Evolutionary conservation across 1,284 basidiomycete species (phyloP), one percentile per base, ranked within the genome.

Genomic region (Puccinia polysora): DNA sequence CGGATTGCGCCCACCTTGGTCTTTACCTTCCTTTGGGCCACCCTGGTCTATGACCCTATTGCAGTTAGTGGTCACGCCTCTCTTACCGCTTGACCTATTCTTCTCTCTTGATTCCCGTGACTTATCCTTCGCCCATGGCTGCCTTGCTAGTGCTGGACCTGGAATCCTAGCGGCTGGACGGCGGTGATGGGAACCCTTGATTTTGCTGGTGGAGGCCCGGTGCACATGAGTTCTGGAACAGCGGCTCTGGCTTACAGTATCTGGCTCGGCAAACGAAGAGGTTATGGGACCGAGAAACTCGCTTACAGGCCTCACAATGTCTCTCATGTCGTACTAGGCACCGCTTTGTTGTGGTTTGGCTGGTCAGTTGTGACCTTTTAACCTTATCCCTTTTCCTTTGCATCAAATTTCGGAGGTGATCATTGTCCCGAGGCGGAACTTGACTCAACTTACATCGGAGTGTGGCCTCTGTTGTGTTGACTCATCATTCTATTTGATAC

Each of bases 21-120:
- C 74, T 97, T 96, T 81, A 85, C 89, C 75, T 97, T 97, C 80
- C 79, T 87, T 73, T 98, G 95, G 93, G 83, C 88, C 12, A 97
- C 94, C 2, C 81, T 97, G 74, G 93, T 96, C 38, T 97, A 97
- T 81, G 89, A 91, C 78, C 90, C 91, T 7, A 89, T 94, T 76
- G 91, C 65, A 8, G 71, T 77, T 75, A 74, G 79, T n/a, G 18
- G 4, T 36, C 8, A 36, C 12, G 20, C 7, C 23, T 34, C 10
- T n/a, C 56, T 55, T 18, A 2, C 62, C 43, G 14, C 12, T 36
- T n/a, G 18, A 1, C n/a, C 25, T 40, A 6, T 18, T 34, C 36
- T 43, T 34, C 2, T 18, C 32, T 28, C n/a, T 38, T 52, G 23
- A 64, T 47, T 1, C 25, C 8, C 50, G 25, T 7, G 50, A 8